A percentile compares a stretch with the other conserved stretches of the same genome.
Conservation (phyloP, 129 eudicot genomes). For the Helichrysum umbraculigerum region DNA sequence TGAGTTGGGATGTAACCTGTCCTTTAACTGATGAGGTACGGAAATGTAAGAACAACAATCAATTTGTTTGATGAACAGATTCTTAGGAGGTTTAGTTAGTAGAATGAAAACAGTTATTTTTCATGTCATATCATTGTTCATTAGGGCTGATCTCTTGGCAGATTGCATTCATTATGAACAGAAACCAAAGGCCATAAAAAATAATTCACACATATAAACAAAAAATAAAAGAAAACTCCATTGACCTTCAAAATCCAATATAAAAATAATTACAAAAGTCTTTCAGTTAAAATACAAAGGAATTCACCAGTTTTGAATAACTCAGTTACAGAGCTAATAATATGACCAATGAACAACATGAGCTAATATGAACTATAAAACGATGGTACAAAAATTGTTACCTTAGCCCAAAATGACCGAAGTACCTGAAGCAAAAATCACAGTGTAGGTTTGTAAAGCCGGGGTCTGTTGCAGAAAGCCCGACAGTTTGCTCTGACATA, state of each 20-base stretch:
- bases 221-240: background rate
- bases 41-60: no score
- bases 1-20: no score
- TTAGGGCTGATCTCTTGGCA: no score
- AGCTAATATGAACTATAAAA: conserved; percentile 17
- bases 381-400: background rate
- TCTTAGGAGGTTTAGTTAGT: no score
- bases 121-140: no score
- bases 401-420: background rate
- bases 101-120: no score
- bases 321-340: background rate
- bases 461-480: conserved; percentile 78
- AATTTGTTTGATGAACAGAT: no score
- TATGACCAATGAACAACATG: conserved; percentile 13
- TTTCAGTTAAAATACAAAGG: conserved; percentile 19
- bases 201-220: no score
- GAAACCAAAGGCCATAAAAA: no score
- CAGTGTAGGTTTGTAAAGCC: conserved; percentile 54
- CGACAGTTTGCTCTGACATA: conserved; percentile 69
- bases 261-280: background rate
- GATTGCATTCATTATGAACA: no score
- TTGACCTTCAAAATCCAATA: conserved; percentile 13
- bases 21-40: no score
- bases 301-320: background rate
- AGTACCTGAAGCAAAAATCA: conserved; percentile 19